Evolutionary conservation across 1,284 basidiomycete species (phyloP).

Genomic region (Stygiomarasmius scandens): DNA sequence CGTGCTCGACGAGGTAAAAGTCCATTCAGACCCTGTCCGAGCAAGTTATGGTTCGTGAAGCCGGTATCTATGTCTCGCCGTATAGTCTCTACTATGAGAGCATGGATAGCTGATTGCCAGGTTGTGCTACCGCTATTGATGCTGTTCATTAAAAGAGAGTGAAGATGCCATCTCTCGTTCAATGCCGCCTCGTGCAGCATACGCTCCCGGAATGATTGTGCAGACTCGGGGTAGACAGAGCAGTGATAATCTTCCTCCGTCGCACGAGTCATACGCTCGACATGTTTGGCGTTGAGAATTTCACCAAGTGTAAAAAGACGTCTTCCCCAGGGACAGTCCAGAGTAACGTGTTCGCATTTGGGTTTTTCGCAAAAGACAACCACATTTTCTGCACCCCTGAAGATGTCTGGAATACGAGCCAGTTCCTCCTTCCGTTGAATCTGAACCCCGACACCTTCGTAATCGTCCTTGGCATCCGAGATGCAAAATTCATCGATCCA

Average conservation of each 20-base stretch:
- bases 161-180: conserved; percentile 25
- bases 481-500: conserved; percentile 30
- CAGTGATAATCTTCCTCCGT: neutral
- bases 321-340: neutral
- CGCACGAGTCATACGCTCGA: conserved; percentile 17
- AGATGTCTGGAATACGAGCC: no score
- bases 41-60: conserved; percentile 18
- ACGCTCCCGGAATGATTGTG: conserved; percentile 17
- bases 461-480: conserved; percentile 8
- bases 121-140: conserved; percentile 22
- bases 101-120: conserved; percentile 29
- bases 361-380: no score
- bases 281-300: conserved; percentile 23
- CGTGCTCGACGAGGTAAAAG: conserved; percentile 27
- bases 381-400: no score
- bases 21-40: conserved; percentile 29
- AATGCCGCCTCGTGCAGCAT: conserved; percentile 21
- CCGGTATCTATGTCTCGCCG: conserved; percentile 20
- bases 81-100: conserved; percentile 28
- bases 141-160: conserved; percentile 24
- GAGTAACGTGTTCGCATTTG: no score
- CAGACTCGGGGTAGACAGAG: conserved; percentile 5
- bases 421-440: no score
- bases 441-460: no score
- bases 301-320: conserved; percentile 27